Conservation (phyloP, 768 basidiomycete species). For the Rhizopogon roseolus region DNA sequence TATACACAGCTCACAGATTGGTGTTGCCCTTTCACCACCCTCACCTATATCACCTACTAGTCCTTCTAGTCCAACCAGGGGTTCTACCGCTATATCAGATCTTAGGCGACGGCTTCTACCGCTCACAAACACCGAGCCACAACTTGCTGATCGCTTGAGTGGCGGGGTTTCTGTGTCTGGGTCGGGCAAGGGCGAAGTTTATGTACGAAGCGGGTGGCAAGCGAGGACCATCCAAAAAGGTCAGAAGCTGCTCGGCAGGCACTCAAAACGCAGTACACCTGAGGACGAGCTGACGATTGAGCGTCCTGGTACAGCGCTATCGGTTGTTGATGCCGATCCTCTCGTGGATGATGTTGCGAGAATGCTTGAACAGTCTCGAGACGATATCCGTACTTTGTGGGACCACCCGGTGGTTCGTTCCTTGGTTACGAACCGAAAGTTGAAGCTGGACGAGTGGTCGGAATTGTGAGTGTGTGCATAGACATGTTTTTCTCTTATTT, state of each 20-base stretch:
- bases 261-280: conserved; percentile 19
- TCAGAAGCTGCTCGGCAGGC: conserved; percentile 24
- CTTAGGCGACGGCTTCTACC: conserved; percentile 57
- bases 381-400: conserved; percentile 73
- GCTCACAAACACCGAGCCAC: conserved; percentile 55
- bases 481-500: conserved; percentile 12
- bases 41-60: conserved; percentile 8
- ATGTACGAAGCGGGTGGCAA: conserved; percentile 81
- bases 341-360: conserved; percentile 57
- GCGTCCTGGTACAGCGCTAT: conserved; percentile 22
- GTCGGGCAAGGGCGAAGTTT: conserved; percentile 72
- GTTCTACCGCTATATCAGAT: conserved; percentile 36
- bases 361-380: conserved; percentile 52
- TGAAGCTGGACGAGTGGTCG: conserved; percentile 83
- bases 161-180: conserved; percentile 71
- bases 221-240: conserved; percentile 58
- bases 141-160: conserved; percentile 67
- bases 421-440: conserved; percentile 59
- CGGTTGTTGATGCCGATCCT: conserved; percentile 41
- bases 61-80: conserved; percentile 18
- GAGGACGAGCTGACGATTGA: conserved; percentile 21
- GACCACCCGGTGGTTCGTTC: conserved; percentile 64
- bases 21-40: conserved; percentile 4
- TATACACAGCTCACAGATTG: conserved; percentile 8
- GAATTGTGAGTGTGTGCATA: conserved; percentile 64